Evolutionary conservation across 2,329 filamentous ascomycete genomes (phyloP), one percentile per base, ranked within the genome.

Genomic region (Orbilia oligospora): DNA sequence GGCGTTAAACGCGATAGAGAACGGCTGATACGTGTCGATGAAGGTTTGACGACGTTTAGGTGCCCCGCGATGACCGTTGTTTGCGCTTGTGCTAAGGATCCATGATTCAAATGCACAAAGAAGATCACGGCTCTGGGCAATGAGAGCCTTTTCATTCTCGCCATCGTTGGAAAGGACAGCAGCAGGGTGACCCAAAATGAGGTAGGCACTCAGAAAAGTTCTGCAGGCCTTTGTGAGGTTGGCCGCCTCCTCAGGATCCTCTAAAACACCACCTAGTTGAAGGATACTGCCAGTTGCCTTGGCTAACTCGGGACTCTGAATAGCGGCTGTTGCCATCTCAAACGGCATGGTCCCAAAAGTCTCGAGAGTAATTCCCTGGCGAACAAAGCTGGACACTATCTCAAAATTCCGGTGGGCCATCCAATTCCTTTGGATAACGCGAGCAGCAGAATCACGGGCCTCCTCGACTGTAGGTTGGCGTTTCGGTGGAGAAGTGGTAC

Each of bases 91-190:
- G 56, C 91, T 89, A 8, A 89, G 89, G 9, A 94, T 84, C 27
- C 91, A 91, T 56, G 89, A 90, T 85, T 95, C 92, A 82, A 95
- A 94, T n/a, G 88, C 90, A 67, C 92, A 90, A 30, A 95, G 86
- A 36, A 95, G 85, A 83, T 95, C 92, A 80, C 91, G 89, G 27
- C 92, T 92, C 84, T 94, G 94, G 70, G 88, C 88, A 36, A 95
- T 91, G 71, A 96, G 87, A 82, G 93, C 91, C 85, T 75, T 90
- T 84, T 80, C 86, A 61, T 85, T 87, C 61, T 85, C 87, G 63
- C 91, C 90, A 82, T 93, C 92, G 83, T 90, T 92, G 84, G 89
- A 92, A 38, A 96, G 88, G 0, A 95, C 92, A 81, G 93, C 90
- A 0, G 90, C 90, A 0, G 93, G 92, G 83, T 95, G 93, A 0